Conservation (phyloP, 1,139 yeast species). For the Magnusiomyces suaveolens region DNA sequence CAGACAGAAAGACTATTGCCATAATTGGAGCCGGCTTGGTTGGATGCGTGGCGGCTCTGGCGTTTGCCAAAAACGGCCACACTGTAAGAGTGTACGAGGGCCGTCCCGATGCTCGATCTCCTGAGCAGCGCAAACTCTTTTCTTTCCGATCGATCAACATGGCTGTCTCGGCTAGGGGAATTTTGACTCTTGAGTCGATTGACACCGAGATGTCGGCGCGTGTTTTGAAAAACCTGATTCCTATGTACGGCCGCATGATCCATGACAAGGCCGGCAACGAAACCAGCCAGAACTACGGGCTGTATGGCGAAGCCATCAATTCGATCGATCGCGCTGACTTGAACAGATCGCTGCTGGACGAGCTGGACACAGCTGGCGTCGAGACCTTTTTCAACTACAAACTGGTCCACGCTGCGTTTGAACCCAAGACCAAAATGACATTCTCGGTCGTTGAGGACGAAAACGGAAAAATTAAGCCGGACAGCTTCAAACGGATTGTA, state of each 20-base stretch:
- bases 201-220: conserved; percentile 49
- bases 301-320: conserved; percentile 77
- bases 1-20: conserved; percentile 20
- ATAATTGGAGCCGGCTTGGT: conserved; percentile 67
- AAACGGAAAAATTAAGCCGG: background rate
- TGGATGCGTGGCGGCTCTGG: conserved; percentile 79
- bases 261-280: conserved; percentile 59
- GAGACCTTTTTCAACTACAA: conserved; percentile 49
- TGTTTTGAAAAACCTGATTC: conserved; percentile 55
- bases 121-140: conserved; percentile 21
- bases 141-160: conserved; percentile 57
- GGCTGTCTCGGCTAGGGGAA: conserved; percentile 80
- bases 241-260: conserved; percentile 86
- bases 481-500: conserved; percentile 8
- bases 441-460: conserved; percentile 11
- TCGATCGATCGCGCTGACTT: conserved; percentile 71
- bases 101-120: conserved; percentile 34
- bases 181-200: conserved; percentile 54
- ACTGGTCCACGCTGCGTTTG: conserved; percentile 31
- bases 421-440: conserved; percentile 10
- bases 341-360: conserved; percentile 56
- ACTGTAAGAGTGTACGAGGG: conserved; percentile 62
- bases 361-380: conserved; percentile 43
- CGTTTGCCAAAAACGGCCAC: conserved; percentile 64
- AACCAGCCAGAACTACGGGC: conserved; percentile 65